Evolutionary conservation across 441 rosid genomes (phyloP), one percentile per base, ranked within the genome.

Genomic region (Omphalea diandra): DNA sequence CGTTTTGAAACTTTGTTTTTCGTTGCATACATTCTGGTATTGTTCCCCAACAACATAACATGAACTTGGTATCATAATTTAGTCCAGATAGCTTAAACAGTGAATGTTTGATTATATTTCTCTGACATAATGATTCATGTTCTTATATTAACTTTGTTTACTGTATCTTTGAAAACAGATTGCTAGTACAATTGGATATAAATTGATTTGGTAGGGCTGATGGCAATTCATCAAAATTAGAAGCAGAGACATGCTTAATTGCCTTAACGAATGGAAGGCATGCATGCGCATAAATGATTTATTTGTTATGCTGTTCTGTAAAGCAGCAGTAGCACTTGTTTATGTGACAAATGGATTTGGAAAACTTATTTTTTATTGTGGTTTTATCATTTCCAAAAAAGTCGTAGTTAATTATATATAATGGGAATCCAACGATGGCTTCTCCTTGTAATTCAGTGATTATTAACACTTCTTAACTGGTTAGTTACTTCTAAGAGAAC

Each of bases 181-280:
- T 79, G 81, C 81, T 83, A 79, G 73, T 79, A 56, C 84, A 73
- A 40, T 29, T 84, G 73, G 74, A 80, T 77, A 71, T 84, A 57
- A 80, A 58, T 31, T 84, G 82, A 84, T 65, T n/a, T 35, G 52
- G 60, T 41, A 10, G 52, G 47, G 68, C 33, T n/a, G 14, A 20
- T 38, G 33, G 63, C 65, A 52, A 38, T 31, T 53, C 65, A 44
- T 33, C 62, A 10, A 49, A 11, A n/a, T n/a, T n/a, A n/a, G n/a
- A 46, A 70, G 75, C 76, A 60, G 64, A 43, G 41, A 36, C 72
- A 31, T 68, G 63, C 54, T 27, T 15, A n/a, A n/a, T n/a, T n/a
- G n/a, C n/a, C n/a, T n/a, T n/a, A n/a, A n/a, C n/a, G n/a, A n/a
- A n/a, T n/a, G n/a, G n/a, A n/a, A n/a, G n/a, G n/a, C n/a, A n/a